Evolutionary conservation across 352 stramenopile species (phyloP).

Genomic region (Thraustochytrium striatum): DNA sequence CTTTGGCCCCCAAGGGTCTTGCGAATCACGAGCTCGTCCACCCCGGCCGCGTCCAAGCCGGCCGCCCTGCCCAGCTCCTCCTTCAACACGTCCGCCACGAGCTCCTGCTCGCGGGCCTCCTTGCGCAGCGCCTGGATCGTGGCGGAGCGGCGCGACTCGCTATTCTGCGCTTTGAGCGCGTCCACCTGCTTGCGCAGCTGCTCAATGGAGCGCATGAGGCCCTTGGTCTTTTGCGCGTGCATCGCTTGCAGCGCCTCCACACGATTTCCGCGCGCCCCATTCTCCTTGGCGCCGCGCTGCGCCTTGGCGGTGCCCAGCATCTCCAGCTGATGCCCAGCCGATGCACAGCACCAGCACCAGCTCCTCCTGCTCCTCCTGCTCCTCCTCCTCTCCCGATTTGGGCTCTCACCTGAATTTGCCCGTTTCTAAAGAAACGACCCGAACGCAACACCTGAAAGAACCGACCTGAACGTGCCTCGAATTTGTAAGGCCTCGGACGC

Average conservation of each 20-base stretch:
- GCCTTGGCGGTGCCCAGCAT: background rate
- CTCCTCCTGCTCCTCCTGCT: too few relatives aligned
- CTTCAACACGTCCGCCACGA: constrained; percentile 76
- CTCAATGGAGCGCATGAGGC: constrained; percentile 75
- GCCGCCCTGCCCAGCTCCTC: constrained; percentile 55
- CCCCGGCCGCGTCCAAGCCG: constrained; percentile 50
- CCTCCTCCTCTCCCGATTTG: too few relatives aligned
- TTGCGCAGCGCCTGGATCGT: constrained; percentile 73
- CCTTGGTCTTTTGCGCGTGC: constrained; percentile 50
- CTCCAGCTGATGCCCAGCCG: too few relatives aligned
- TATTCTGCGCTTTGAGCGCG: constrained; percentile 69
- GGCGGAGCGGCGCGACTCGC: constrained; percentile 73
- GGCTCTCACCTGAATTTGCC: too few relatives aligned
- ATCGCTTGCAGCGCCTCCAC: constrained; percentile 2
- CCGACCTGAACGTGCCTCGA: too few relatives aligned
- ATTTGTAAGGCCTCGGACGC: too few relatives aligned
- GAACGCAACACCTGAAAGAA: too few relatives aligned
- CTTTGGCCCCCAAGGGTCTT: constrained; percentile 69
- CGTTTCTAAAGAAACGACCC: too few relatives aligned
- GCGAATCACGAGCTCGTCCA: constrained; percentile 78
- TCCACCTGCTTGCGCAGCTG: constrained; percentile 71
- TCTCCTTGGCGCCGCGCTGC: background rate
- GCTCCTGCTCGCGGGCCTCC: constrained; percentile 70
- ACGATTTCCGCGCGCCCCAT: background rate
- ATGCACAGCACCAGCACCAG: too few relatives aligned